Evolutionary conservation across 2,329 filamentous ascomycete species (phyloP), one percentile per base, ranked within the genome.

Genomic region (Paraphoma sp.): DNA sequence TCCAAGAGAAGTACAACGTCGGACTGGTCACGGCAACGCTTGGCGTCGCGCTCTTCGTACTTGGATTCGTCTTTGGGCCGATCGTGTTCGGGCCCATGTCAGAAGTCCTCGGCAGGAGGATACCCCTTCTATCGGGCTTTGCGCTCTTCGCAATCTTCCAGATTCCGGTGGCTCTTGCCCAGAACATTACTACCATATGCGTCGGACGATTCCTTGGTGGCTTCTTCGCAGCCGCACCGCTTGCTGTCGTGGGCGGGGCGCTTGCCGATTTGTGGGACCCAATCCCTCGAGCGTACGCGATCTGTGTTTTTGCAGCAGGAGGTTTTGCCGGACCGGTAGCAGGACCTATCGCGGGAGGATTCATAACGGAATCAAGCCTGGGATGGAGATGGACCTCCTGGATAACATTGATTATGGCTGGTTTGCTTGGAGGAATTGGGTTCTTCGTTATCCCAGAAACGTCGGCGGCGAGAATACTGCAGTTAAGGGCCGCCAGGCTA

Each of bases 141-240:
- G 59, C 61, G n/a, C 62, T 75, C 11, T 77, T 78, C 49, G 79
- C 59, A 56, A 78, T 76, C 48, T 78, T 79, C 51, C 71, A 77
- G 36, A 73, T 79, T 6, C 71, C 72, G 7, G 72, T 78, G 18
- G 76, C 76, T 1, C 57, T 78, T 1, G 77, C 76, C 3, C 69
- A 84, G 52, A 82, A 84, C 59, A 67, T 84, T 0, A 79, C 83
- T 48, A 84, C 82, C 0, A 69, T 85, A 14, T 78, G 83, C 63
- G 71, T 84, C 11, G 81, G 80, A 18, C 80, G 83, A 12, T 85
- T 84, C 65, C 81, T 83, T 31, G 77, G 76, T 11, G 83, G 83
- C 1, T 79, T 84, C 63, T 84, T 78, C 57, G 82, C 81, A 8
- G 80, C 82, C 8, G 71, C 73, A 40, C 73, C 74, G 6, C 63